Evolutionary conservation across 306 rosid genomes (phyloP).

Genomic region (Erythrophleum fordii): DNA sequence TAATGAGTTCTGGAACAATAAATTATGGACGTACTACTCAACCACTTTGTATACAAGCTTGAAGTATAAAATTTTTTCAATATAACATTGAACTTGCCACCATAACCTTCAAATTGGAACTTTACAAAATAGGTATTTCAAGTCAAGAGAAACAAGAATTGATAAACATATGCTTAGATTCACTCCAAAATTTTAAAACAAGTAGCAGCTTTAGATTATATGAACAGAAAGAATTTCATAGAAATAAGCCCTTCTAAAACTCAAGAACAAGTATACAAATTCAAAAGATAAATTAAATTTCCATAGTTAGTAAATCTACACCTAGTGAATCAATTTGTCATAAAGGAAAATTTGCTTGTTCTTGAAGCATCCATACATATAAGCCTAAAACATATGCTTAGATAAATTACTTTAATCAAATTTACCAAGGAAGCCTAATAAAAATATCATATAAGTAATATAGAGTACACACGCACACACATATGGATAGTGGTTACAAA

Average conservation of each 20-base stretch:
- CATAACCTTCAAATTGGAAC: neutral
- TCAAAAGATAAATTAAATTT: slow-evolving; percentile 11
- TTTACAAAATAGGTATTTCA: slow-evolving; percentile 1
- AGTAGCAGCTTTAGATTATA: neutral
- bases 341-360: slow-evolving; percentile 96
- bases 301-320: slow-evolving; percentile 36
- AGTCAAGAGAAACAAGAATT: neutral
- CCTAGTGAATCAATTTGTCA: slow-evolving; percentile 97
- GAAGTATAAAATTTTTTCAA: neutral
- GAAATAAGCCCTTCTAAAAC: slow-evolving; percentile 17
- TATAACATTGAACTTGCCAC: neutral
- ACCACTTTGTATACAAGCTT: neutral
- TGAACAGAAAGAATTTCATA: neutral
- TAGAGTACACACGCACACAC: neutral
- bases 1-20: neutral
- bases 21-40: neutral
- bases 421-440: slow-evolving; percentile 11
- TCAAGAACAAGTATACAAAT: slow-evolving; percentile 14
- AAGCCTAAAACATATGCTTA: slow-evolving; percentile 71
- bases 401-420: slow-evolving; percentile 30
- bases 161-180: neutral
- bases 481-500: neutral
- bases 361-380: slow-evolving; percentile 98
- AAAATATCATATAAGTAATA: neutral
- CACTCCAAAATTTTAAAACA: neutral